phyloP scores from a whole-genome alignment of 805 yeast species.

The Ogataea haglerorum region DNA sequence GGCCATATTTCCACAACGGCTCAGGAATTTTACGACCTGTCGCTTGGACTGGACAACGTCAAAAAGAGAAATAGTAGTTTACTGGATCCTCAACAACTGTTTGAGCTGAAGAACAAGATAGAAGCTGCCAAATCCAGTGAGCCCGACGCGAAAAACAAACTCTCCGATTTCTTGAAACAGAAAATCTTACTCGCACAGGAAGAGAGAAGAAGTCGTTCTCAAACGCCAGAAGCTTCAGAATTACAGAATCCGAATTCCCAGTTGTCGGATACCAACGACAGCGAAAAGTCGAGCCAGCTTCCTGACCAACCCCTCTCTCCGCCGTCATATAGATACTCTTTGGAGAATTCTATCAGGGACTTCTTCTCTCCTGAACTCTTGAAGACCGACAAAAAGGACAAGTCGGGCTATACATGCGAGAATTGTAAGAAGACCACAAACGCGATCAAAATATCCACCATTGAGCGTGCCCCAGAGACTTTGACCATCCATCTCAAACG shows the following conservation, averaged over 20 bases:
- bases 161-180: constrained; percentile 30
- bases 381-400: constrained; percentile 60
- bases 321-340: constrained; percentile 44
- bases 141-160: constrained; percentile 20
- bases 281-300: constrained; percentile 4
- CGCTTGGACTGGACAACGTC: constrained; percentile 65
- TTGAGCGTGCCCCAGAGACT: constrained; percentile 84
- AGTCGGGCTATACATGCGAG: constrained; percentile 84
- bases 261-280: constrained; percentile 2
- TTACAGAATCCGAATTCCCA: constrained; percentile 6
- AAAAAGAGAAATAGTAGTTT: constrained; percentile 39
- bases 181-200: constrained; percentile 29
- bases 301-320: background rate
- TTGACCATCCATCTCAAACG: constrained; percentile 83
- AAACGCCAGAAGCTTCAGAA: constrained; percentile 21
- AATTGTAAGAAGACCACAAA: constrained; percentile 72
- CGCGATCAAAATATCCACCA: constrained; percentile 72
- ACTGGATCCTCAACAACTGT: constrained; percentile 27
- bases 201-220: constrained; percentile 24
- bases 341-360: constrained; percentile 72
- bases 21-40: constrained; percentile 91
- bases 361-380: constrained; percentile 82
- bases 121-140: constrained; percentile 26
- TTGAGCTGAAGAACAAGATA: constrained; percentile 27
- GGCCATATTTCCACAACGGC: constrained; percentile 79